Percentiles rank a stretch among this genome's conserved stretches.
phyloP scores from a whole-genome alignment of 768 basidiomycete species.

The Cystofilobasidium macerans region DNA sequence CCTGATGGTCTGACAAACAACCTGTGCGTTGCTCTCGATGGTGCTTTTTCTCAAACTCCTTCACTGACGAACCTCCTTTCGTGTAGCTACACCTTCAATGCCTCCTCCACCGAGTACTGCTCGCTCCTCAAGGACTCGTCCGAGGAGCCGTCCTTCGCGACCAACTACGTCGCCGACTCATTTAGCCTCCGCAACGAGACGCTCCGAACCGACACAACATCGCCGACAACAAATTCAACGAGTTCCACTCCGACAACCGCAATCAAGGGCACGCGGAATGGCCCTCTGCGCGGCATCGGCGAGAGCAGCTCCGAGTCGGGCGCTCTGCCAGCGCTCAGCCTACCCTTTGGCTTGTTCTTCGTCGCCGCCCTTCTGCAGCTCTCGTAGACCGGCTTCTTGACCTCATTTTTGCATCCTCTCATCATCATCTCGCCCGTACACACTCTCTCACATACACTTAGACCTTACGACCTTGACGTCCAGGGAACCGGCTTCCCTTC shows the following conservation, averaged over 20 bases:
- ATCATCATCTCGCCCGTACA: too few relatives aligned
- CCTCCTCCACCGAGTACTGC: neutral
- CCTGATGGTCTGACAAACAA: neutral
- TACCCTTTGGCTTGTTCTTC: neutral
- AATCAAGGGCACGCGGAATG: neutral
- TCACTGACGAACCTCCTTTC: too few relatives aligned
- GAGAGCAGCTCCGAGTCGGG: neutral
- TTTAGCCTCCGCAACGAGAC: neutral
- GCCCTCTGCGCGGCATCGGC: neutral
- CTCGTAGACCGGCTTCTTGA: too few relatives aligned
- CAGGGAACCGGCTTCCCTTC: too few relatives aligned
- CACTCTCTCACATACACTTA: too few relatives aligned
- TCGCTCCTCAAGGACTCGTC: neutral
- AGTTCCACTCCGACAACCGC: neutral
- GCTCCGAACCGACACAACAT: neutral
- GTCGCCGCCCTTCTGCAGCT: too few relatives aligned
- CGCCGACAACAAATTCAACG: neutral
- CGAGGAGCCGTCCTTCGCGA: neutral
- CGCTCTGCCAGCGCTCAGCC: neutral
- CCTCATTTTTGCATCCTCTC: too few relatives aligned
- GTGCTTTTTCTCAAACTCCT: neutral
- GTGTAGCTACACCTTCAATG: constrained; percentile 10
- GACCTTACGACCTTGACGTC: too few relatives aligned
- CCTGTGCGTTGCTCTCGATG: neutral
- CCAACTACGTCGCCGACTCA: neutral